Conservation (phyloP, 2,329 filamentous ascomycete species). For the Xylariaceae sp. region DNA sequence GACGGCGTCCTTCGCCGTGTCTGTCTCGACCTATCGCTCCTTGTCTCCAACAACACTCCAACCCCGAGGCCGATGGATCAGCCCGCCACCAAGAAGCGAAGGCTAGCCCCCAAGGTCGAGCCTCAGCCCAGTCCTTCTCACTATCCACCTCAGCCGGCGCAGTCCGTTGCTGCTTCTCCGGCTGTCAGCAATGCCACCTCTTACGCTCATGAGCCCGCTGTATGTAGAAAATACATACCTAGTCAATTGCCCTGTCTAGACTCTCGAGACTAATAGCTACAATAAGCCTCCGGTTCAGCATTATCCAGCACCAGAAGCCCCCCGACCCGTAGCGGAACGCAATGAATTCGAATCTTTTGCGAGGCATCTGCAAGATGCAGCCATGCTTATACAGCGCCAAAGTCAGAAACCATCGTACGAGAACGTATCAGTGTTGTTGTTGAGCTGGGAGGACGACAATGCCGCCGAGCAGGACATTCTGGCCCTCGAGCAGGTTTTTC, state of each 20-base stretch:
- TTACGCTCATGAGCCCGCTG: constrained; percentile 30
- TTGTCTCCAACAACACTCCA: background rate
- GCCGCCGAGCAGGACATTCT: constrained; percentile 52
- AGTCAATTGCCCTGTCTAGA: constrained; percentile 4
- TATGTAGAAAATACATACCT: constrained; percentile 9
- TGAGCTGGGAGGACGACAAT: constrained; percentile 62
- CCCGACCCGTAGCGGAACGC: constrained; percentile 41
- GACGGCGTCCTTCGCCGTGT: background rate
- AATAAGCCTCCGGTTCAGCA: constrained; percentile 25
- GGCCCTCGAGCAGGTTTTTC: constrained; percentile 56
- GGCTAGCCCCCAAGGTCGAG: constrained; percentile 36
- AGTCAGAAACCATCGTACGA: constrained; percentile 57
- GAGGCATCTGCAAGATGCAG: constrained; percentile 65
- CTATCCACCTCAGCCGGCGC: constrained; percentile 19
- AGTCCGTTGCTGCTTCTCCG: background rate
- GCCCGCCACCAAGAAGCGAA: constrained; percentile 40
- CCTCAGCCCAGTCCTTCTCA: constrained; percentile 31
- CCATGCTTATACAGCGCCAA: constrained; percentile 64
- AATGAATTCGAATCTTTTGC: constrained; percentile 67
- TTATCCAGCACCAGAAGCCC: constrained; percentile 29
- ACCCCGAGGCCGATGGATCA: constrained; percentile 29
- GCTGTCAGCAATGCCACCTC: constrained; percentile 6
- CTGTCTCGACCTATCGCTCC: background rate
- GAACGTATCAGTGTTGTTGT: constrained; percentile 57
- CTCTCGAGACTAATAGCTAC: constrained; percentile 14